Evolutionary conservation across 1,284 basidiomycete species (phyloP).

Genomic region (Chondrostereum purpureum): DNA sequence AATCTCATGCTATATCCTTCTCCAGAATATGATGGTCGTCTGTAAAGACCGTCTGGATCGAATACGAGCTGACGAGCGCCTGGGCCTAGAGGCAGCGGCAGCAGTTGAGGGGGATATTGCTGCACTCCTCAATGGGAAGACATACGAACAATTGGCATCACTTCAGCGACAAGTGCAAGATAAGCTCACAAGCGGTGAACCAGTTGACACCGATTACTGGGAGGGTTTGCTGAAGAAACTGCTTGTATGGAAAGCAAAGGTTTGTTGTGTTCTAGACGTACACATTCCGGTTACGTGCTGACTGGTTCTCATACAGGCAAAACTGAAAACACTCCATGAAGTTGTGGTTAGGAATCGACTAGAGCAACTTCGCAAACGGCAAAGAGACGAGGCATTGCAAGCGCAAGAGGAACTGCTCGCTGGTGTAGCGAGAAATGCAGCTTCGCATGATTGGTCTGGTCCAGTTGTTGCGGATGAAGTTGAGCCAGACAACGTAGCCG

Average conservation of each 20-base stretch:
- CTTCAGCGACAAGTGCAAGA: constrained; percentile 84
- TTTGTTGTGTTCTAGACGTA: constrained; percentile 23
- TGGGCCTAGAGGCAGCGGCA: constrained; percentile 59
- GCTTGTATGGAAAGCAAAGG: constrained; percentile 98
- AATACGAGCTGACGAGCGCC: constrained; percentile 52
- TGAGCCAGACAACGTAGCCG: constrained; percentile 26
- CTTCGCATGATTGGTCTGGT: constrained; percentile 35
- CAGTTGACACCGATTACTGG: constrained; percentile 98
- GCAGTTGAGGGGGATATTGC: constrained; percentile 81
- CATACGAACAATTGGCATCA: constrained; percentile 74
- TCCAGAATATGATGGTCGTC: constrained; percentile 91
- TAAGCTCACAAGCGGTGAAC: constrained; percentile 88
- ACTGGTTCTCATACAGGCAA: constrained; percentile 64
- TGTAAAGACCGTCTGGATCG: constrained; percentile 89
- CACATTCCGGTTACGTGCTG: background rate
- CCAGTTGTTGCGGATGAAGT: constrained; percentile 34
- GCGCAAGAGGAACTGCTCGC: constrained; percentile 90
- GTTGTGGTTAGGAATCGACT: constrained; percentile 93
- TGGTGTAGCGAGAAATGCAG: constrained; percentile 58
- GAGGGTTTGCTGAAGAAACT: constrained; percentile 87
- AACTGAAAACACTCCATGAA: constrained; percentile 89
- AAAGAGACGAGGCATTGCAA: constrained; percentile 89
- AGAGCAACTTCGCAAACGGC: constrained; percentile 90
- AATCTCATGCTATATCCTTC: background rate
- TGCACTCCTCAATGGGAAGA: constrained; percentile 70